Percentiles rank a stretch among this genome's conserved stretches.
phyloP scores from a whole-genome alignment of 306 rosid genomes.

The Geum urbanum region DNA sequence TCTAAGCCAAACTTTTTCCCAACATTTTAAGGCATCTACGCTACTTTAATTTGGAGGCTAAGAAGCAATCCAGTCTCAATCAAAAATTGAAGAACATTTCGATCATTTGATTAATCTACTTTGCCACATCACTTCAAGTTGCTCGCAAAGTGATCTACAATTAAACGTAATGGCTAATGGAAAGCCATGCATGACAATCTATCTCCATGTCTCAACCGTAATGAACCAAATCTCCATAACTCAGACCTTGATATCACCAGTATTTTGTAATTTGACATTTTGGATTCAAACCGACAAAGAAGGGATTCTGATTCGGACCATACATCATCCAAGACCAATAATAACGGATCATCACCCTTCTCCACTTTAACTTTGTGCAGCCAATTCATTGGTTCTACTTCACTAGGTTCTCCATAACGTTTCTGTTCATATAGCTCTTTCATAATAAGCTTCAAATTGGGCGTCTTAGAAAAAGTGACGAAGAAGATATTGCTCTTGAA shows the following conservation, averaged over 20 bases:
- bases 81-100: constrained; percentile 25
- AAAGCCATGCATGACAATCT: constrained; percentile 36
- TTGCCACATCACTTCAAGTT: constrained; percentile 22
- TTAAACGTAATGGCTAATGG: constrained; percentile 41
- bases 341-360: not conserved
- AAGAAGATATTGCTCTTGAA: constrained; percentile 40
- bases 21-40: constrained; percentile 27
- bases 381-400: constrained; percentile 24
- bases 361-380: constrained; percentile 14
- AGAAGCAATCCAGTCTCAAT: constrained; percentile 13
- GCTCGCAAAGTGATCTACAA: constrained; percentile 33
- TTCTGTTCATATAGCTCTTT: constrained; percentile 29
- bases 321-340: constrained; percentile 9
- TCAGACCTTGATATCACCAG: not conserved
- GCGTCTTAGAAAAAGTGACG: constrained; percentile 34
- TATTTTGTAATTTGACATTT: constrained; percentile 36
- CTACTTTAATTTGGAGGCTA: constrained; percentile 34
- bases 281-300: constrained; percentile 35
- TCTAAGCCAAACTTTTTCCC: too few relatives aligned
- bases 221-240: constrained; percentile 24
- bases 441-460: constrained; percentile 28
- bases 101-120: constrained; percentile 20
- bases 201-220: too few relatives aligned
- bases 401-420: not conserved
- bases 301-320: not conserved